Conservation (phyloP, 305 asterid genomes). For the Fraxinus latifolia region DNA sequence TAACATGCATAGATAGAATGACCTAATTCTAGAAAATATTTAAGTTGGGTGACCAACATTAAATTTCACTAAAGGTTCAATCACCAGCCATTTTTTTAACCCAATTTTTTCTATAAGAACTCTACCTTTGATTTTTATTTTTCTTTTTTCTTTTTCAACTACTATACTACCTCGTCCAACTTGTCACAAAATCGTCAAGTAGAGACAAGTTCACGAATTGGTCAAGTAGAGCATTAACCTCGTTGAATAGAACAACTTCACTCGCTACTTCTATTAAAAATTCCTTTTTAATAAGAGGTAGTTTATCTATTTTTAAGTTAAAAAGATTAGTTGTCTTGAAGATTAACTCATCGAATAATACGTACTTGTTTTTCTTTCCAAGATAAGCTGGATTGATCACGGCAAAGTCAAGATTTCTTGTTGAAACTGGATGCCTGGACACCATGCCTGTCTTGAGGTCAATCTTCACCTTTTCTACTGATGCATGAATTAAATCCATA, state of each 20-base stretch:
- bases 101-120: too few relatives aligned
- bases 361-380: constrained; percentile 40
- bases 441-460: constrained; percentile 35
- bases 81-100: too few relatives aligned
- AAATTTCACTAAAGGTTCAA: too few relatives aligned
- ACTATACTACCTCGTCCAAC: background rate
- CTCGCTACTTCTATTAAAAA: background rate
- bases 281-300: background rate
- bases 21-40: too few relatives aligned
- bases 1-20: too few relatives aligned
- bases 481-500: constrained; percentile 44
- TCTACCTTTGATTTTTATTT: too few relatives aligned
- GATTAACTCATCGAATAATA: background rate
- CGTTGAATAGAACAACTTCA: background rate
- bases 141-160: too few relatives aligned
- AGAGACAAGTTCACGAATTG: background rate
- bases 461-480: constrained; percentile 42
- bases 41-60: too few relatives aligned
- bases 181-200: background rate
- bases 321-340: background rate
- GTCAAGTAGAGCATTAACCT: background rate
- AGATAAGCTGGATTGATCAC: constrained; percentile 47
- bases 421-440: constrained; percentile 42
- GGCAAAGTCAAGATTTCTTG: constrained; percentile 43
- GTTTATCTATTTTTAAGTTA: background rate